Evolutionary conservation across 2,329 filamentous ascomycete genomes (phyloP), one percentile per base, ranked within the genome.

Genomic region (Alternaria metachromatica): DNA sequence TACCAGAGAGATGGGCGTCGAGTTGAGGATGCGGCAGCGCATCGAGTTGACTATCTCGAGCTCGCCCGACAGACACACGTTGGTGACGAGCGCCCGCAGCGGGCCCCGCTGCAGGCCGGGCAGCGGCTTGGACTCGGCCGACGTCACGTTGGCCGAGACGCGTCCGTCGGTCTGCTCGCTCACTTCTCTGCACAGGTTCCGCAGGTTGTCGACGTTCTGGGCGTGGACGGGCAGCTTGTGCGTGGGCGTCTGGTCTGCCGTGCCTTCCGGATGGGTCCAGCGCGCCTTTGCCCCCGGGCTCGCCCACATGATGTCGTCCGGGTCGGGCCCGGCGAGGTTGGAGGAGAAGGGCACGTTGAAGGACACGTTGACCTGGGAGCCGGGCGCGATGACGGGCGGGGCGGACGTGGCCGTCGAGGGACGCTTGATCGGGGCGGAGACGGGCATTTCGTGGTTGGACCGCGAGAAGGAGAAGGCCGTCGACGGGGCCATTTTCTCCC

Each of bases 341-440:
- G 93, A 97, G 72, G 94, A 90, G 82, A 98, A 97, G 65, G 96
- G 96, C 53, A 99, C 92, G 79, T 97, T 98, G 89, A 99, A 98
- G 69, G 93, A 95, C 80, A 97, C 91, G 81, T 96, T 93, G 81
- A 98, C 92, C 70, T 89, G 89, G 56, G 90, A 86, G 79, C 95
- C 92, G 77, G 90, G 87, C 67, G 90, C 85, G 69, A 91, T 89
- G 62, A 91, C 88, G 70, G 91, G 89, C 73, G 89, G 81, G 53
- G 76, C 70, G 10, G 77, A 74, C 21, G 74, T 73, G 11, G 79
- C 83, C 20, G 83, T 84, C 77, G 75, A 86, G 75, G 77, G 85
- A 79, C 88, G 87, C 80, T 89, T 88, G 75, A 87, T 80, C 63
- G 85, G 82, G 68, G 85, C 82, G 71, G 79, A 74, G 71, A 83